Percentiles rank a stretch among this genome's conserved stretches.
Conservation (phyloP, 2,329 filamentous ascomycete species). For the Chaetomium olivaceum region DNA sequence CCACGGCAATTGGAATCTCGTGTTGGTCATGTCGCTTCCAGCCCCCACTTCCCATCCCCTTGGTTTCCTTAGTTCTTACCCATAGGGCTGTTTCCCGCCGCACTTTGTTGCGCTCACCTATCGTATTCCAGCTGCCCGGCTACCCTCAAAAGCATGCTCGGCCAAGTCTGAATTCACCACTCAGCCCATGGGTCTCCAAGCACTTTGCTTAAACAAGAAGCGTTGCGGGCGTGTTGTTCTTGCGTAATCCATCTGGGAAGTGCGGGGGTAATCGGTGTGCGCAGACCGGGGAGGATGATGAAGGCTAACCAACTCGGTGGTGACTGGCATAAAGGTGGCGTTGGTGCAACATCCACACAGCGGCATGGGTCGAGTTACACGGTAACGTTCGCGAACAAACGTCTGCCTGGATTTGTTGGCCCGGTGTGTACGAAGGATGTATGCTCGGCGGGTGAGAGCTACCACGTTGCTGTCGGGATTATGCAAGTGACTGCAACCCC, state of each 20-base stretch:
- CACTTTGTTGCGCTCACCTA: not conserved
- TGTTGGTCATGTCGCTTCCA: not conserved
- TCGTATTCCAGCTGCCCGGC: not conserved
- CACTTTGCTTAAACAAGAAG: not conserved
- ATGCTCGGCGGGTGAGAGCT: not conserved
- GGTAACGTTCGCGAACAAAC: too few species aligned
- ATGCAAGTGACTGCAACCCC: not conserved
- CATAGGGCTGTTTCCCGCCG: not conserved
- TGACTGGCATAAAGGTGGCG: not conserved
- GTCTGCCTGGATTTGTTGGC: too few species aligned
- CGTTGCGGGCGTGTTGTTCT: not conserved
- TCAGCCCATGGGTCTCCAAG: not conserved
- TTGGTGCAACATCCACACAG: not conserved
- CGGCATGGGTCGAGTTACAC: not conserved
- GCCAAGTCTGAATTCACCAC: not conserved
- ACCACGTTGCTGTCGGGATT: not conserved
- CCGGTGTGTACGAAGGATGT: too few species aligned
- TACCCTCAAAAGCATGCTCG: not conserved
- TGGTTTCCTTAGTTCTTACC: not conserved
- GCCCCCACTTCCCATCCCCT: not conserved
- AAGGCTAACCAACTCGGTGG: not conserved
- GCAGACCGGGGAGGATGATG: not conserved
- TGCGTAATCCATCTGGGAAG: not conserved
- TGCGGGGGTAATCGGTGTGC: not conserved
- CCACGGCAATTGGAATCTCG: not conserved